phyloP scores from a whole-genome alignment of 2,329 filamentous ascomycete species.

The Neonectria sp. region DNA sequence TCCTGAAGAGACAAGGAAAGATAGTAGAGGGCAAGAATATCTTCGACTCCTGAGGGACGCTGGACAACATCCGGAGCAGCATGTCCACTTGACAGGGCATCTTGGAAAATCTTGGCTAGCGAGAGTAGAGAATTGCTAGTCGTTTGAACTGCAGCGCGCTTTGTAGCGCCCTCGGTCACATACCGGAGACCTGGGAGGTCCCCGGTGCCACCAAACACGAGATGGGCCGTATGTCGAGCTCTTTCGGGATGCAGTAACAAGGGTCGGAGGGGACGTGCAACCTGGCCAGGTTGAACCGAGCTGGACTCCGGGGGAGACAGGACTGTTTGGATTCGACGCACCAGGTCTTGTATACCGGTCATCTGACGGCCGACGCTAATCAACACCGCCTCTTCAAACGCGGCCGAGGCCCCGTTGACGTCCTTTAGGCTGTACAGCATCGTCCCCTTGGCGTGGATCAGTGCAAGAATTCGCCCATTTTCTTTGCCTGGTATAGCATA shows the following conservation, averaged over 20 bases:
- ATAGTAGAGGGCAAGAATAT: slow-evolving; percentile 96
- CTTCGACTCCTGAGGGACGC: slow-evolving; percentile 83
- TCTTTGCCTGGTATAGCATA: slow-evolving; percentile 89
- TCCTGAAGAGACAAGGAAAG: slow-evolving; percentile 94
- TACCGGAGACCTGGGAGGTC: slow-evolving; percentile 86
- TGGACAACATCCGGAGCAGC: slow-evolving; percentile 68
- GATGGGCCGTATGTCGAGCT: slow-evolving; percentile 84
- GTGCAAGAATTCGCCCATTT: slow-evolving; percentile 92
- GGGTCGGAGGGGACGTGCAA: slow-evolving; percentile 58
- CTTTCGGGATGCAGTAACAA: slow-evolving; percentile 87
- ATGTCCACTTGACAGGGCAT: slow-evolving; percentile 86
- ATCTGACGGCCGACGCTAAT: slow-evolving; percentile 84
- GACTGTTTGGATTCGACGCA: slow-evolving; percentile 81
- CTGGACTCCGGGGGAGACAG: slow-evolving; percentile 62
- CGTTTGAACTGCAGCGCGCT: slow-evolving; percentile 87
- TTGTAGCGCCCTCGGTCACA: slow-evolving; percentile 75
- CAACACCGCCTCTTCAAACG: slow-evolving; percentile 95
- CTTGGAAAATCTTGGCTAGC: slow-evolving; percentile 97
- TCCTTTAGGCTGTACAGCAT: slow-evolving; percentile 95
- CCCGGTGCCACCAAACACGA: slow-evolving; percentile 84
- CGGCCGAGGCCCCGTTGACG: slow-evolving; percentile 83
- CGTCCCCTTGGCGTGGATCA: slow-evolving; percentile 98
- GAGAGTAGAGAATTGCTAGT: slow-evolving; percentile 97
- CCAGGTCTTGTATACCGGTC: slow-evolving; percentile 82
- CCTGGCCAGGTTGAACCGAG: slow-evolving; percentile 27